Evolutionary conservation across 2,329 filamentous ascomycete species (phyloP), one percentile per base, ranked within the genome.

Genomic region (Biscogniauxia marginata): DNA sequence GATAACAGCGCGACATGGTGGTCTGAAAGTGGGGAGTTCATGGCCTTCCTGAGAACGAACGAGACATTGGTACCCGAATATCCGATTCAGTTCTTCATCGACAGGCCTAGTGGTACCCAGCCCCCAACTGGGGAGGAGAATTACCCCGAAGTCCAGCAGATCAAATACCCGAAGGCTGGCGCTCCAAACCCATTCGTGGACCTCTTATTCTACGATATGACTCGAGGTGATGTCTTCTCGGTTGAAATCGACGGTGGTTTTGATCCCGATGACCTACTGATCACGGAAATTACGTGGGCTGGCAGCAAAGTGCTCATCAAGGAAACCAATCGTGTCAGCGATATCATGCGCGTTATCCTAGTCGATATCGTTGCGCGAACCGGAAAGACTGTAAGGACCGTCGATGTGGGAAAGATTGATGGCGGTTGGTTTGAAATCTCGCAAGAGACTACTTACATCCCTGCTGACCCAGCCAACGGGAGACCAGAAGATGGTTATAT

Each of bases 81-180:
- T 65, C 92, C 93, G 1, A 84, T 99, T 7, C 89, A 98, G 67
- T 99, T 96, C 78, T 99, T 95, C 73, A 77, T 97, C 58, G 91
- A 90, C 21, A 82, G 91, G 46, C 93, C 95, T 2, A 96, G 90
- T 63, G 91, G 91, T 22, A 81, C 84, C 49, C 62, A 80, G 49
- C 87, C 91, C 3, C 72, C 78, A 7, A 75, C 82, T 1, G 92
- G 91, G 19, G 84, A 96, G 63, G 92, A 97, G 71, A 86, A 85
- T 52, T 99, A 99, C 69, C 95, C 95, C 0, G 93, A 98, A 68
- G 87, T 93, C 34, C 85, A 88, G 61, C 79, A 92, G 65, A 96
- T 99, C 83, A 99, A 99, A 74, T 99, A 99, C 67, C 96, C 95
- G 49, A 98, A 98, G 73, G 89, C 95, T 19, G 96, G 95, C 3